Base-by-base conservation (phyloP, 208 protist species). In the Leishmania turanica region DNA sequence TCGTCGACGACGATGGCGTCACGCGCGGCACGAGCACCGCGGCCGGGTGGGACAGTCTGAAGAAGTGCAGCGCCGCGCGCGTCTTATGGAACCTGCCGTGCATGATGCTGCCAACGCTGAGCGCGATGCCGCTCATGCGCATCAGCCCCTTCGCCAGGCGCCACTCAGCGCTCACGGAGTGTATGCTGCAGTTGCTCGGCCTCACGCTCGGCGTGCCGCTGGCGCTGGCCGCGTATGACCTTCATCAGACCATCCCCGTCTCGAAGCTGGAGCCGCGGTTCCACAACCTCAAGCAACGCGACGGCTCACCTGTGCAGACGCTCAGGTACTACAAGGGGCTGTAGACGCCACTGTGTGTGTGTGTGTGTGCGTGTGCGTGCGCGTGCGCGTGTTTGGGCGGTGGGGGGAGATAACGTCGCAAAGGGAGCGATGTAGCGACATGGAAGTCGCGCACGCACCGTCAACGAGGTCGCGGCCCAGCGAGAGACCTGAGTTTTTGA, bases 81-180 rank as follows among this genome's bases (percentile, higher is more conserved):
- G 70, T 92, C 37, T 83, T 95, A 40, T 97, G 94, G 90, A 95
- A 95, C 78, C 56, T 94, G n/a, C 92, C 95, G 40, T 92, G 88
- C 49, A 94, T 98, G 87, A 80, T 96, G 73, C 81, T 98, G n/a
- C 96, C 96, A 42, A 95, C 95, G 45, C 80, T 98, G n/a, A 64
- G 92, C 51, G 94, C 97, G 91, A 80, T 90, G 71, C 86, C 92
- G 17, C 87, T 98, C 31, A 84, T 80, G 62, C 83, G 86, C 34
- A 72, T 87, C 60, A 81, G 74, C 62, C 19, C 72, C 21, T 66
- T 90, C 27, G 89, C 83, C 34, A 81, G 89, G 7, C 73, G 68
- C 56, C 68, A 82, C 77, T 78, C 92, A 11, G 75, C 90, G 65
- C 31, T 83, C 27, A 87, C 82, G 49, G 93, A 97, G 77, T 85